Evolutionary conservation across 2,329 filamentous ascomycete species (phyloP).

Genomic region (Neonectria ditissima): DNA sequence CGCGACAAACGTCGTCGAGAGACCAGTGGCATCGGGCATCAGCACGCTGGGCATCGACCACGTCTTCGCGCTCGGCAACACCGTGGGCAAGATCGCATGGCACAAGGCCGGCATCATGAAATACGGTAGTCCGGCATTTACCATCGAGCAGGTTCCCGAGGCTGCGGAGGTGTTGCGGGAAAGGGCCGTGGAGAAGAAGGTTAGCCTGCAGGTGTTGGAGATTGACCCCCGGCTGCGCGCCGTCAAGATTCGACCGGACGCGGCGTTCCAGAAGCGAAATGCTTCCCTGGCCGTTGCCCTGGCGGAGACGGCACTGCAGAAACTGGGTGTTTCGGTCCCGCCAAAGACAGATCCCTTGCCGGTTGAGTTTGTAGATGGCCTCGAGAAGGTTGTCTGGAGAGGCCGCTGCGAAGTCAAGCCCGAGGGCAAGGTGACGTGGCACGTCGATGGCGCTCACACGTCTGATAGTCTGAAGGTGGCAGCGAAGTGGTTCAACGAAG

Average conservation of each 20-base stretch:
- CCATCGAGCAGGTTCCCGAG: slow-evolving; percentile 62
- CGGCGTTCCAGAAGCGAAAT: slow-evolving; percentile 70
- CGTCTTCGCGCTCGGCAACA: slow-evolving; percentile 70
- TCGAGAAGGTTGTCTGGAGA: slow-evolving; percentile 81
- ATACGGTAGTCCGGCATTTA: slow-evolving; percentile 67
- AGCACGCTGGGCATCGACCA: slow-evolving; percentile 78
- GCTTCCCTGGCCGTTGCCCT: slow-evolving; percentile 65
- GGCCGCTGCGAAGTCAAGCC: slow-evolving; percentile 78
- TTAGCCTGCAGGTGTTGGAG: slow-evolving; percentile 59
- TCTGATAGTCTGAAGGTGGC: slow-evolving; percentile 88
- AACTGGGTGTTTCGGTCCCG: slow-evolving; percentile 53
- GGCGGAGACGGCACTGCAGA: slow-evolving; percentile 61
- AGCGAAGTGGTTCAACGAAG: slow-evolving; percentile 80
- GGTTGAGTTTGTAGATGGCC: slow-evolving; percentile 74
- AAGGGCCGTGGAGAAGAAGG: slow-evolving; percentile 66
- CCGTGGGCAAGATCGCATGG: slow-evolving; percentile 76
- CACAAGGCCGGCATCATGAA: slow-evolving; percentile 82
- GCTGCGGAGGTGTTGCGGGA: slow-evolving; percentile 59
- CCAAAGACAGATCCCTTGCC: slow-evolving; percentile 59
- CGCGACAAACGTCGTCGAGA: slow-evolving; percentile 73
- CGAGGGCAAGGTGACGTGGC: slow-evolving; percentile 76
- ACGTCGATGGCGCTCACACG: slow-evolving; percentile 94
- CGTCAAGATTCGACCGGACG: slow-evolving; percentile 64
- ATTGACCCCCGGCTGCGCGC: slow-evolving; percentile 59
- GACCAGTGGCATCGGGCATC: slow-evolving; percentile 70